Conservation (phyloP, 2,329 filamentous ascomycete species). For the Ceratocystis colombiana region DNA sequence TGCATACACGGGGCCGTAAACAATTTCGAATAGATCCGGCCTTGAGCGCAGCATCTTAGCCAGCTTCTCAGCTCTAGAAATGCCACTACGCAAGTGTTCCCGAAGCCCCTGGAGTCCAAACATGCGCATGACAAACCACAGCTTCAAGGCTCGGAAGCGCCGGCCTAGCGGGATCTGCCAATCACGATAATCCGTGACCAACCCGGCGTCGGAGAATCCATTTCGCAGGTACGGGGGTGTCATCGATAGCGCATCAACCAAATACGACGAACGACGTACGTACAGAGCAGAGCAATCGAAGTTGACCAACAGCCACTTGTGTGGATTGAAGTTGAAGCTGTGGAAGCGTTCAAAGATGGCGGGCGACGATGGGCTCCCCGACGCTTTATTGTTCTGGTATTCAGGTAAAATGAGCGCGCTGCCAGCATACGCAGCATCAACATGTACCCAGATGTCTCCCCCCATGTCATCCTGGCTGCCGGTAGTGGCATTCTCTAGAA, state of each 20-base stretch:
- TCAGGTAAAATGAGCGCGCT: constrained; percentile 74
- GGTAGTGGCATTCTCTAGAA: constrained; percentile 25
- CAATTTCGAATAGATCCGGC: constrained; percentile 62
- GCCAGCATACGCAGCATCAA: constrained; percentile 89
- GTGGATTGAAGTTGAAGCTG: constrained; percentile 90
- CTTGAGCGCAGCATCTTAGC: constrained; percentile 48
- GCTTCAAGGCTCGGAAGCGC: constrained; percentile 78
- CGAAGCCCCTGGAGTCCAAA: constrained; percentile 71
- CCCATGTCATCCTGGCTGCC: constrained; percentile 28
- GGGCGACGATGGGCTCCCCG: constrained; percentile 36
- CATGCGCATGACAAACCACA: constrained; percentile 85
- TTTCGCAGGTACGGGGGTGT: constrained; percentile 75
- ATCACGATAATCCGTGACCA: constrained; percentile 91
- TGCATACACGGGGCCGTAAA: constrained; percentile 65
- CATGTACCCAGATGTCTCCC: constrained; percentile 72
- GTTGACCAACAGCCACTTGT: constrained; percentile 94
- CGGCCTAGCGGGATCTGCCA: constrained; percentile 93
- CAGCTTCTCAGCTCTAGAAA: constrained; percentile 62
- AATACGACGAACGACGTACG: constrained; percentile 61
- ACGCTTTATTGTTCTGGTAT: constrained; percentile 56
- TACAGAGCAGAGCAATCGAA: constrained; percentile 79
- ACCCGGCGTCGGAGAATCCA: constrained; percentile 64
- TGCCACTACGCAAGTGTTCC: constrained; percentile 58
- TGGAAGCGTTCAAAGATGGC: constrained; percentile 56
- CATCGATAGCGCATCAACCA: constrained; percentile 71